A percentile compares a stretch with the other conserved stretches of the same genome.
Conservation (phyloP, 345 rosid species). For the Lepidium didymum region DNA sequence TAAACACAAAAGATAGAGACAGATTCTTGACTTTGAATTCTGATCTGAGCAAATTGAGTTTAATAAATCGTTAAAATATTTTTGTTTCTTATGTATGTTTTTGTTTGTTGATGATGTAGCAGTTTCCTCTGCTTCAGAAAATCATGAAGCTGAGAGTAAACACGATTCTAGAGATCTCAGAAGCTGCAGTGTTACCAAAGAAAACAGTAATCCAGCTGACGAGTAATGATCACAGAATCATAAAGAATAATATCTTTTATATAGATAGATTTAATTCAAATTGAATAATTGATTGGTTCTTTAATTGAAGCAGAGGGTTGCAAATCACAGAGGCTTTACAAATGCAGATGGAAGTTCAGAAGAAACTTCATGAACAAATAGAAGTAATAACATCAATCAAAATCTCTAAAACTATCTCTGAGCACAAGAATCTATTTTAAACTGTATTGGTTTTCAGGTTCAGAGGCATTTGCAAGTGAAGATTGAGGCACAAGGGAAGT, state of each 20-base stretch:
- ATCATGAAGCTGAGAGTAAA: conserved; percentile 22
- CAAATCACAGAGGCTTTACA: conserved; percentile 77
- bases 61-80: background rate
- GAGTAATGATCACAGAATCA: conserved; percentile 71
- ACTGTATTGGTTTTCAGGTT: conserved; percentile 43
- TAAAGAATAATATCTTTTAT: too few relatives aligned
- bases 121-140: conserved; percentile 23
- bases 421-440: background rate
- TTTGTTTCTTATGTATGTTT: too few relatives aligned
- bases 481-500: conserved; percentile 97
- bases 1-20: background rate
- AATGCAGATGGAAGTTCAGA: conserved; percentile 92
- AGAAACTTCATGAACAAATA: conserved; percentile 86
- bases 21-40: conserved; percentile 6
- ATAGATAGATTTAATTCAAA: background rate
- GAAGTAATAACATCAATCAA: conserved; percentile 45
- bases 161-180: conserved; percentile 6
- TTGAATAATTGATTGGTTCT: background rate
- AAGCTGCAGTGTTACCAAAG: conserved; percentile 24
- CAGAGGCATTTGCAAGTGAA: conserved; percentile 90
- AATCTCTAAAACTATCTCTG: background rate
- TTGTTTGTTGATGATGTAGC: too few relatives aligned
- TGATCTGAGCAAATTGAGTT: background rate
- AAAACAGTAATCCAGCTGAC: conserved; percentile 34
- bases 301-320: conserved; percentile 43